Base-by-base conservation (phyloP, 2,329 filamentous ascomycete genomes). In the Ramichloridium luteum region DNA sequence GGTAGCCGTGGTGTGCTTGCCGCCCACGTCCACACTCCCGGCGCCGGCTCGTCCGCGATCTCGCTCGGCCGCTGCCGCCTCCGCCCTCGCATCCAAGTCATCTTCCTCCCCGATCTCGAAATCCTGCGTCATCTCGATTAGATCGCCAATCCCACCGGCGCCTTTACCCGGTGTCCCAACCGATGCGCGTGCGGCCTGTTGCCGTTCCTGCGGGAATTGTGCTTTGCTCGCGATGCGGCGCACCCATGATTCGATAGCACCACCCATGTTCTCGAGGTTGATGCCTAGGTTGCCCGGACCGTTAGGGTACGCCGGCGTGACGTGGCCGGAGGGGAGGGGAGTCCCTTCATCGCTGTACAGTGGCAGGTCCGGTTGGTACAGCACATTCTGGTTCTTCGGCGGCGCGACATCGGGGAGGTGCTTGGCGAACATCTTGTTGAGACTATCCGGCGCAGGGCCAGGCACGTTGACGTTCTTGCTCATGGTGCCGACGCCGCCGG, bases 211-310 rank as follows among this genome's bases (percentile, higher is more conserved):
- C 17, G 29, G 20, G 8, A 39, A 37, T 3, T 39, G 37, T 4
- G 70, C 66, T 49, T 77, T 77, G 4, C 69, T 64, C 37, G 84
- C 83, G 22, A 93, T 76, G 40, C 84, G 83, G 38, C 86, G 70
- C 37, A 96, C 65, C 85, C 90, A 98, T 1, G 77, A 80, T 58
- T 96, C 90, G 16, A 96, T 77, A 2, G 80, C 79, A 4, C 83
- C 80, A 1, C 86, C 85, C 6, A 93, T 77, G 41, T 86, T 81
- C 48, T 93, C 85, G 3, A 96, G 62, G 5, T 65, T 60, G 13
- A 66, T 39, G 12, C 55, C 53, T 14, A 49, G 43, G 5, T 50
- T 48, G 13, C 50, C 45, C 25, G 38, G 31, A 18, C 31, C 28
- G 25, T 39, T 23, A 25, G 40, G 37, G 22, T 48, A 44, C 6